Evolutionary conservation across 2,329 filamentous ascomycete genomes (phyloP).

Genomic region (Fusarium udum): DNA sequence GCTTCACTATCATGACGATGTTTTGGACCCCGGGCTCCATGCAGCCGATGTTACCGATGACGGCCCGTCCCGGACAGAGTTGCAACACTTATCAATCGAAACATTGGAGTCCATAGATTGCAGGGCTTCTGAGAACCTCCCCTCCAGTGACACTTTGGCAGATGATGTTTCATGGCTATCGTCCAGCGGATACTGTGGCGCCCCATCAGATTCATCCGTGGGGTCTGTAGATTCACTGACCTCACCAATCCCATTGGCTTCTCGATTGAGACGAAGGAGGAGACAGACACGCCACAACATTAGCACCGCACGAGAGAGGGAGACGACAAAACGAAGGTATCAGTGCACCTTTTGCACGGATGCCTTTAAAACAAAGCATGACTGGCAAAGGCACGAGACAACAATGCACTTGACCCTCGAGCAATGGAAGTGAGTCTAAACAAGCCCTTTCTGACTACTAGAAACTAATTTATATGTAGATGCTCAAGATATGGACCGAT

Average conservation of each 20-base stretch:
- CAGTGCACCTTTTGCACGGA: neutral
- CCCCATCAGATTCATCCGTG: neutral
- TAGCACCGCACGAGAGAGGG: neutral
- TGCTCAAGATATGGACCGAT: neutral
- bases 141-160: neutral
- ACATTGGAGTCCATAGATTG: neutral
- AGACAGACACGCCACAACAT: neutral
- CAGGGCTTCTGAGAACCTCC: rapidly evolving
- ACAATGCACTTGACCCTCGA: neutral
- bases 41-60: neutral
- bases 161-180: neutral
- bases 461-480: rapidly evolving
- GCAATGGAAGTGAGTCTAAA: neutral
- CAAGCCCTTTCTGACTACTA: rapidly evolving
- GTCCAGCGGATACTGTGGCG: neutral
- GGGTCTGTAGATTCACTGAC: neutral
- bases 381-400: neutral
- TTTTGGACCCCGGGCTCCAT: no score
- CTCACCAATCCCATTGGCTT: neutral
- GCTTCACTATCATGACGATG: neutral
- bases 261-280: neutral
- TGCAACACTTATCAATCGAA: neutral
- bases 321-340: neutral
- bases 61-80: neutral
- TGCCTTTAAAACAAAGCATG: neutral